Evolutionary conservation across 2,329 filamentous ascomycete genomes (phyloP).

Genomic region (Periconia digitata): DNA sequence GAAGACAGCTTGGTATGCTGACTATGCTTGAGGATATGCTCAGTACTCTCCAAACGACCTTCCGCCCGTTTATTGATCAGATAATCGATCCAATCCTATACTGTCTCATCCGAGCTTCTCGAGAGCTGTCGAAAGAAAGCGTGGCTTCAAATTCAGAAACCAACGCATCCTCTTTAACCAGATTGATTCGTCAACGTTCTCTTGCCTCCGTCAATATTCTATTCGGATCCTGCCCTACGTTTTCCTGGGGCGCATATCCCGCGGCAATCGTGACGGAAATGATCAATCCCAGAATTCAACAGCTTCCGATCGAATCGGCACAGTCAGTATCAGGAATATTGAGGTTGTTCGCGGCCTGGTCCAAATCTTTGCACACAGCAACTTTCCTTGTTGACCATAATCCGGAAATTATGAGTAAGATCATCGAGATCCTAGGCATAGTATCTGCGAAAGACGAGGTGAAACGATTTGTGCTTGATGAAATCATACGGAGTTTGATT

Average conservation of each 20-base stretch:
- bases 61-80: constrained; percentile 66
- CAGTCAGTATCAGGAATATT: constrained; percentile 85
- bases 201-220: constrained; percentile 80
- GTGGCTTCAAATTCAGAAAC: constrained; percentile 39
- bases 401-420: constrained; percentile 61
- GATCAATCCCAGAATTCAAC: constrained; percentile 74
- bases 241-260: constrained; percentile 73
- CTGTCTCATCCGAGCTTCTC: constrained; percentile 71
- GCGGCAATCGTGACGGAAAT: constrained; percentile 72
- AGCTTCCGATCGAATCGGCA: constrained; percentile 80
- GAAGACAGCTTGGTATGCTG: constrained; percentile 87
- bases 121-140: constrained; percentile 29
- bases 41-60: constrained; percentile 75
- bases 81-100: constrained; percentile 79
- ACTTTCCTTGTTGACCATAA: constrained; percentile 69
- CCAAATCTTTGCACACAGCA: constrained; percentile 65
- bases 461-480: constrained; percentile 74
- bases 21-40: constrained; percentile 91
- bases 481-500: constrained; percentile 63
- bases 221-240: constrained; percentile 70
- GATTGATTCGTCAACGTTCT: constrained; percentile 68
- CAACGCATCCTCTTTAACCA: constrained; percentile 58
- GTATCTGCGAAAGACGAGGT: constrained; percentile 83
- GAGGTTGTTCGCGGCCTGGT: constrained; percentile 80
- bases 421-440: constrained; percentile 72